Conservation (phyloP, 1,284 basidiomycete genomes). For the Ustilago tritici region DNA sequence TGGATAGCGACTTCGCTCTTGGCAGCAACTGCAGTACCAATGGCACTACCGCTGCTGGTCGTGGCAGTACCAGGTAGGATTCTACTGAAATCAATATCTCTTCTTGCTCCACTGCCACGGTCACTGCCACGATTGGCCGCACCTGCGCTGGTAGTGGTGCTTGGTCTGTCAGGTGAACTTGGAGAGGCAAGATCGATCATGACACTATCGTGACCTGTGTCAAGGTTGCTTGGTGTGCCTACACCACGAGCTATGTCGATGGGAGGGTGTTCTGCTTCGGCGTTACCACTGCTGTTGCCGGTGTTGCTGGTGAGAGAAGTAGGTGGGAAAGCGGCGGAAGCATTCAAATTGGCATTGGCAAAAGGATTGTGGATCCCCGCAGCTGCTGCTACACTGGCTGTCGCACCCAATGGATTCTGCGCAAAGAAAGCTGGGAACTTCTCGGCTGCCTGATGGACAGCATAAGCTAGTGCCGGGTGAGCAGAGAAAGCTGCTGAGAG, state of each 20-base stretch:
- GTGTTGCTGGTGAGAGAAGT: neutral
- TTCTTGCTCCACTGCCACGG: neutral
- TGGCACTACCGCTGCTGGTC: constrained; percentile 1
- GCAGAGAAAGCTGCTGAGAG: constrained; percentile 42
- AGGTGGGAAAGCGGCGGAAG: neutral
- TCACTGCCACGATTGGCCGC: neutral
- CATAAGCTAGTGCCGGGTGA: constrained; percentile 43
- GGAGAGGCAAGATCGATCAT: constrained; percentile 21
- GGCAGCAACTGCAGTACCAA: neutral
- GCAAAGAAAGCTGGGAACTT: constrained; percentile 51
- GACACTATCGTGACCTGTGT: constrained; percentile 18
- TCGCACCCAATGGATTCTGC: constrained; percentile 47
- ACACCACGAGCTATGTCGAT: constrained; percentile 22
- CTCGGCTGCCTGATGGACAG: constrained; percentile 48
- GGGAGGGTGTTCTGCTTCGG: neutral
- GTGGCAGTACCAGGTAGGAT: neutral
- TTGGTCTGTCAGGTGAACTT: neutral
- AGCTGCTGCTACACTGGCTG: constrained; percentile 36
- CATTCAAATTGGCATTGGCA: neutral
- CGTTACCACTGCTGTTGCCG: neutral
- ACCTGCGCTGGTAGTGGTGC: neutral
- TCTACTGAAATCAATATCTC: neutral
- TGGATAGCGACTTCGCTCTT: constrained; percentile 5
- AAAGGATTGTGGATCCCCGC: constrained; percentile 45
- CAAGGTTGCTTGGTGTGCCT: constrained; percentile 34